Evolutionary conservation across 805 yeast genomes (phyloP), one percentile per base, ranked within the genome.

Genomic region (Clavispora santaluciae): DNA sequence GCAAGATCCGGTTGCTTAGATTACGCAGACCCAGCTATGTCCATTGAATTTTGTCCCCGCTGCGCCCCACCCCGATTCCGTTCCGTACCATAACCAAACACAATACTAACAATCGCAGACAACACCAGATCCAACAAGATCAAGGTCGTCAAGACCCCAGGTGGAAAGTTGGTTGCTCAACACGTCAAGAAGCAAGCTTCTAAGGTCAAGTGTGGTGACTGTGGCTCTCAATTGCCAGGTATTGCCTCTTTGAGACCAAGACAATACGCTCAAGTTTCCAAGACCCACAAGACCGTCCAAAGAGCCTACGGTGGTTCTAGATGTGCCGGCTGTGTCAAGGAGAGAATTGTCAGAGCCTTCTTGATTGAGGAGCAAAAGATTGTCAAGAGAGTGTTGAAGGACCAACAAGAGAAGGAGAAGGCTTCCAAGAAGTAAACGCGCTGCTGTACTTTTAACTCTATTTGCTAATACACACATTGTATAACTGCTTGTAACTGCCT

Each of bases 121-220:
- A 93, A 93, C 95, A 90, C 99, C 84, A 85, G 83, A 76, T 93
- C 99, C 64, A 93, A 93, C 96, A 87, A 86, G 81, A 91, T 93
- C 81, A 91, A 86, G 90, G 95, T 91, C 76, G 95, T 91, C 66
- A 93, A 91, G 87, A 93, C 99, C 77, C 99, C 99, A 76, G 99
- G 99, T 83, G 98, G 98, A 72, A 85, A 84, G 76, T 83, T 93
- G 76, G 83, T 89, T 71, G 96, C 96, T 70, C 96, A 90, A 76
- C 99, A 93, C 80, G 79, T 88, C 68, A 87, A 87, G 85, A 89
- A 89, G 83, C 67, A 68, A 60, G 95, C 88, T 64, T 70, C 95
- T 64, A 81, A 87, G 77, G 85, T 83, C 68, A 83, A 81, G 72
- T 83, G 90, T 79, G 90, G 90, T 79, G 90, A 83, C 79, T 80